phyloP scores from a whole-genome alignment of 208 protist genomes.

The Leishmania tarentolae region DNA sequence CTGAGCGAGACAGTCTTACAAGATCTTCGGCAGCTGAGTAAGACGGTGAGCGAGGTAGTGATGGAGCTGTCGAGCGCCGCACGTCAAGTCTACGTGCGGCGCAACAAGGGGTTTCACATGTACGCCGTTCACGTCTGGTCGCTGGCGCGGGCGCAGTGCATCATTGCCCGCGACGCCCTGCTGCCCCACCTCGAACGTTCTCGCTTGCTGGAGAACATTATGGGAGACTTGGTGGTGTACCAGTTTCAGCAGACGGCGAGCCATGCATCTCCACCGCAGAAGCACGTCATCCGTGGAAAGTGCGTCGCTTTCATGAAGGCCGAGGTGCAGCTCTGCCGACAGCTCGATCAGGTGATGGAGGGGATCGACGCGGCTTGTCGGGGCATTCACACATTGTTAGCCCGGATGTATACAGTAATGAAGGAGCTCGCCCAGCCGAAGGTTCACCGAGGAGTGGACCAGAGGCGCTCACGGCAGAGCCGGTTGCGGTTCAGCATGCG shows the following conservation, averaged over 20 bases:
- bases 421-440: conserved; percentile 30
- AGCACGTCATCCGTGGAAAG: conserved; percentile 24
- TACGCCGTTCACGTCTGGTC: conserved; percentile 35
- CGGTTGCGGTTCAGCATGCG: conserved; percentile 18
- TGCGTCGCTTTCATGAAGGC: conserved; percentile 34
- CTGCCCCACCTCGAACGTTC: conserved; percentile 39
- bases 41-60: conserved; percentile 25
- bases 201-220: conserved; percentile 39
- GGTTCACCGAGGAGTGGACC: conserved; percentile 22
- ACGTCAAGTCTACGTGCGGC: conserved; percentile 27
- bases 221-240: conserved; percentile 44
- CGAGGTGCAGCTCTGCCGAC: conserved; percentile 38
- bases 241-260: conserved; percentile 41
- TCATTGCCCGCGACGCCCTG: conserved; percentile 34
- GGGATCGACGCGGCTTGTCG: conserved; percentile 30
- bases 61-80: conserved; percentile 51
- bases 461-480: conserved; percentile 26
- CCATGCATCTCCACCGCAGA: conserved; percentile 35
- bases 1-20: conserved; percentile 30
- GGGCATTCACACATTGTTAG: conserved; percentile 21
- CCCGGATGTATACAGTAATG: conserved; percentile 21
- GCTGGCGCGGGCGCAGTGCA: conserved; percentile 24
- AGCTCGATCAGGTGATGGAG: conserved; percentile 40
- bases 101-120: conserved; percentile 53
- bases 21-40: conserved; percentile 21